Percentiles rank a stretch among this genome's conserved stretches.
Conservation (phyloP, 805 yeast species). For the Zygosaccharomyces rouxii region DNA sequence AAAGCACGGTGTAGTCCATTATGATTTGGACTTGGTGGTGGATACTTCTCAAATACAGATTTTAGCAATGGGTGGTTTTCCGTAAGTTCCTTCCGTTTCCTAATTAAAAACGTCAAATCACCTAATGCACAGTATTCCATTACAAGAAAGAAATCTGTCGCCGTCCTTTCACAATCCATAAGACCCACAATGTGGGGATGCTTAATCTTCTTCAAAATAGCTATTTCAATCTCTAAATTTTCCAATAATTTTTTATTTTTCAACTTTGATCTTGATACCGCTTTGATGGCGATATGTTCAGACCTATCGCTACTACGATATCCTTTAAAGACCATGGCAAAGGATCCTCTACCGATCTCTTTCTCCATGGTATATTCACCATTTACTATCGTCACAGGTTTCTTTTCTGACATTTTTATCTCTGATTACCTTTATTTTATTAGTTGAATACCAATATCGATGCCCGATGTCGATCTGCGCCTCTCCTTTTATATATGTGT, state of each 20-base stretch:
- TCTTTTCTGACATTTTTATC: slow-evolving; percentile 10
- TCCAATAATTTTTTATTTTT: slow-evolving; percentile 83
- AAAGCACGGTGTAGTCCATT: slow-evolving; percentile 77
- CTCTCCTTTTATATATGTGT: neutral
- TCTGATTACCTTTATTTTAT: neutral
- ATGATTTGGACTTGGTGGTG: slow-evolving; percentile 65
- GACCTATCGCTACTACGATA: slow-evolving; percentile 38
- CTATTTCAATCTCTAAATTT: slow-evolving; percentile 87
- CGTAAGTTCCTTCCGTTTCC: slow-evolving; percentile 65
- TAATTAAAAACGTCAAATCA: slow-evolving; percentile 82
- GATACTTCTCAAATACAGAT: slow-evolving; percentile 72
- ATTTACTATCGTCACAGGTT: slow-evolving; percentile 14
- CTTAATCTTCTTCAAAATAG: slow-evolving; percentile 77
- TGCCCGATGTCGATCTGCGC: neutral
- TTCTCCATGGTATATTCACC: slow-evolving; percentile 31
- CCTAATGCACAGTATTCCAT: slow-evolving; percentile 98
- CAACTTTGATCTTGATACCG: slow-evolving; percentile 76
- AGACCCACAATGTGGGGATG: slow-evolving; percentile 92
- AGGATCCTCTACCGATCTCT: slow-evolving; percentile 93
- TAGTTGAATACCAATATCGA: neutral
- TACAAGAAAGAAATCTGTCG: slow-evolving; percentile 74
- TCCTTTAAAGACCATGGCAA: slow-evolving; percentile 93
- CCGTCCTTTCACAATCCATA: slow-evolving; percentile 75
- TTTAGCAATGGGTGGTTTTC: slow-evolving; percentile 74
- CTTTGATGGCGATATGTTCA: slow-evolving; percentile 78